Evolutionary conservation across 805 yeast genomes (phyloP), one percentile per base, ranked within the genome.

Genomic region (Zygosaccharomyces bisporus): DNA sequence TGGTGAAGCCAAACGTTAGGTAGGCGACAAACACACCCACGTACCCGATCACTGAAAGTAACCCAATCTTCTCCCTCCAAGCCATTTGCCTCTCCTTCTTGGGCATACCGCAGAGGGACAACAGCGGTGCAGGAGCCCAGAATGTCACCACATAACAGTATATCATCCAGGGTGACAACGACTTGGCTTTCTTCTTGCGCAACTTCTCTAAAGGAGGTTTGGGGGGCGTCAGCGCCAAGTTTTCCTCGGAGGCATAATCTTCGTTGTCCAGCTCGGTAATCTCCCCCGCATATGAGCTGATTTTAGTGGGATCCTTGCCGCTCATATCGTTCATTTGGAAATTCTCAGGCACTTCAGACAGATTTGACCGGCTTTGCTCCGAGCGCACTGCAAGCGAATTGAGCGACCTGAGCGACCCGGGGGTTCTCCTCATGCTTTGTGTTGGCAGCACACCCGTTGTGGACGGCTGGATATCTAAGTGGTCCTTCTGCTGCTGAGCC

Each of bases 21-120:
- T 74, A 93, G 1, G 95, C 96, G 31, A 89, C 84, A 41, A 84
- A 63, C 0, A 86, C 79, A 44, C 93, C 97, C 36, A 86, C 68
- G 53, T 76, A 75, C 14, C 83, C 51, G 55, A 91, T 89, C 43
- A 89, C 73, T 1, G 93, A 75, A 34, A 91, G 72, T 34, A 93
- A 72, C 1, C 88, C 98, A 43, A 90, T 84, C 60, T 91, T 91
- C 60, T 93, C 99, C 59, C 99, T 77, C 99, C 99, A 93, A 0
- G 98, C 98, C 72, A 80, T 79, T 61, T 90, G 97, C 47, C 95
- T 79, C 34, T 81, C 90, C 53, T 80, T 79, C 16, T 84, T 80
- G 25, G 76, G 75, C 75, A 91, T 75, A 2, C 98, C 98, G 65
- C 79, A 84, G 34, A 86, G 24, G 7, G 52, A 36, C 31, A 48